Evolutionary conservation across 768 basidiomycete species (phyloP), one percentile per base, ranked within the genome.

Genomic region (Trametes maxima): DNA sequence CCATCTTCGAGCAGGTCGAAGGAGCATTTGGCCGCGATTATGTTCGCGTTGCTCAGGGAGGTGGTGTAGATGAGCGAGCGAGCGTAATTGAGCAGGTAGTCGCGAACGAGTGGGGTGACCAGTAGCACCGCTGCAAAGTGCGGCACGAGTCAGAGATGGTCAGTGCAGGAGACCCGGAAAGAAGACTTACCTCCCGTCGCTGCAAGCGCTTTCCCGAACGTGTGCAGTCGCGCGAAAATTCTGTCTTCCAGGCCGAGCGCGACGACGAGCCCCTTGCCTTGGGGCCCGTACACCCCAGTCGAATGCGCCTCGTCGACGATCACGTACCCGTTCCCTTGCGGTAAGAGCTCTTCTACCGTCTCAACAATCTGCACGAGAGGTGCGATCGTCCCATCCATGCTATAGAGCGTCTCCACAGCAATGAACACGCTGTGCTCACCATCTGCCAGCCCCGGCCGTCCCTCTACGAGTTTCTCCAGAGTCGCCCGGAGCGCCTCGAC

Each of bases 261-360:
- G 3, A 82, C 82, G 3, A 92, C 90, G 2, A 94, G 72, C 0
- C 95, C 95, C 42, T 85, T 78, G 0, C 94, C 95, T 37, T 83
- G 75, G 0, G 85, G 80, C 0, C 95, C 95, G 72, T 94, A 96
- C 8, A 98, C 78, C 0, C 95, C 95, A 0, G 94, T 97, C 4
- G 94, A 84, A 73, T 98, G 96, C 0, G 96, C 96, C 71, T 97
- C 95, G 62, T 98, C 96, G 0, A 98, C 87, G 16, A 97, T 73
- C 13, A 97, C 74, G 71, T 90, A 85, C 24, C 79, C 86, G 69
- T 90, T 90, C 2, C 82, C 80, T 17, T 66, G 56, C 1, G 89
- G 88, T 43, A 94, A 81, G 13, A 81, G 62, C 42, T 81, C 77
- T 25, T 93, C 85, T 45, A 94, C 68, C 3, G 82, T 68, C 25